These are phyloP conservation scores for Podospora conica DNA, from an alignment of 495 filamentous ascomycete genomes.

Conservation along the genomic window DNA sequence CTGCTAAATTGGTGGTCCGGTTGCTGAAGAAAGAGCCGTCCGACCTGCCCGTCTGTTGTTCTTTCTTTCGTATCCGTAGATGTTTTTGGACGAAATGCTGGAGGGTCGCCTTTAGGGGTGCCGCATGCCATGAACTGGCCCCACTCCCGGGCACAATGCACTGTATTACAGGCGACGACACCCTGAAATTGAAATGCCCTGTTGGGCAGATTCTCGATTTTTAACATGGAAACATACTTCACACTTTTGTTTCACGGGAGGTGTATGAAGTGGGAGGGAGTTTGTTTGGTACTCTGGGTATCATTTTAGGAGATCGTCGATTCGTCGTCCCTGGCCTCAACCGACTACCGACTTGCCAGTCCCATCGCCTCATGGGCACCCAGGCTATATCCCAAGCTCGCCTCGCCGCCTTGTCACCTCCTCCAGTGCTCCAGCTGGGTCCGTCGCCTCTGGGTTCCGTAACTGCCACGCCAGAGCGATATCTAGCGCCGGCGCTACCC, in stretches of 20 bases:
- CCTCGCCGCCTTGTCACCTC: slow-evolving; percentile 49
- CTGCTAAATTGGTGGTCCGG: background rate
- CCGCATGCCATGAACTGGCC: background rate
- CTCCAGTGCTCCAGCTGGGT: slow-evolving; percentile 58
- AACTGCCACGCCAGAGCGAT: slow-evolving; percentile 80
- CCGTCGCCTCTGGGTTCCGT: slow-evolving; percentile 58
- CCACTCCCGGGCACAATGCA: background rate
- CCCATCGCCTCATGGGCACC: too few relatives aligned
- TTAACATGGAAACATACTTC: background rate
- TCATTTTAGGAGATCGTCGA: background rate
- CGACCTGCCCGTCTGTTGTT: background rate
- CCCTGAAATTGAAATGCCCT: background rate
- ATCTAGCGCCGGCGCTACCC: slow-evolving; percentile 69
- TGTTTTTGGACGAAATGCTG: background rate
- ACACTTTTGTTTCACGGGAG: background rate
- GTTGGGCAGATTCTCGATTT: background rate
- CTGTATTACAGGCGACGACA: background rate
- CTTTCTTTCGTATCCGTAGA: background rate
- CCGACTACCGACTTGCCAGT: too few relatives aligned
- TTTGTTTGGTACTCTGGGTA: background rate
- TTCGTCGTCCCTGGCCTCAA: background rate
- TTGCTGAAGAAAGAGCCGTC: background rate
- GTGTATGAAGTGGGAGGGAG: background rate
- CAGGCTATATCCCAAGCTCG: slow-evolving; percentile 51
- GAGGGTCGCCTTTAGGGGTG: background rate